Base-by-base conservation (phyloP, 169 alveolate genomes). In the Eimeria acervulina region DNA sequence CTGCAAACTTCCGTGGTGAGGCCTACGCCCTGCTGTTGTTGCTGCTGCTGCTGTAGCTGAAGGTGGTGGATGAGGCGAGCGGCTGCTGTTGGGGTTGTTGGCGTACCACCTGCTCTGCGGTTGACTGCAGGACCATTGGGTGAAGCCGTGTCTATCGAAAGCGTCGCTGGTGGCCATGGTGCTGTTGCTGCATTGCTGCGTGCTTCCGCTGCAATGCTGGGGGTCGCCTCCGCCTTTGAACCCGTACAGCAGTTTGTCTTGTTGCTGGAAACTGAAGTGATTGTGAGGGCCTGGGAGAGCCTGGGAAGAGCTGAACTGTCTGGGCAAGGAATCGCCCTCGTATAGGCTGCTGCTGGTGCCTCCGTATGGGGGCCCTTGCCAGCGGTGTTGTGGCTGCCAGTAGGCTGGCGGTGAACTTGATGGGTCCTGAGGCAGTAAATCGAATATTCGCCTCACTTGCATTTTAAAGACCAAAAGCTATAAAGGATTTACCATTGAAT, bases 351-450 rank as follows among this genome's bases (percentile, higher is more conserved):
- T 33, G 40, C 47, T 33, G 42, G 38, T 33, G 44, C 15, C 80
- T 23, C 87, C 47, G 59, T 42, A 76, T 12, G 19, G 51, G 51
- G 59, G 59, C 36, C 21, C 72, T 17, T 51, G 33, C 90, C 90
- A 81, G n/a, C 90, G 90, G 10, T 81, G 90, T 15, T 81, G 66
- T 13, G 47, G 70, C 8, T 28, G 72, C 90, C 90, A 81, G 68
- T 26, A 31, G 23, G 36, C 31, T 81, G 52, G 90, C 1, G 52
- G 90, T 0, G 17, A 26, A 81, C 38, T 51, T 28, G 4, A 33
- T 12, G 72, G 31, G 12, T 51, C 90, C 90, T 81, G 61, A 78
- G 61, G 88, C 26, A 10, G 0, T 8, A 7, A 70, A 26, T 47
- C 19, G 90, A 10, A 21, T 78, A 78, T 36, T 78, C 15, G 17